A percentile compares a stretch with the other conserved stretches of the same genome.
These are phyloP conservation scores for Suillus clintonianus DNA, from an alignment of 768 basidiomycete species.

Conservation along the genomic window DNA sequence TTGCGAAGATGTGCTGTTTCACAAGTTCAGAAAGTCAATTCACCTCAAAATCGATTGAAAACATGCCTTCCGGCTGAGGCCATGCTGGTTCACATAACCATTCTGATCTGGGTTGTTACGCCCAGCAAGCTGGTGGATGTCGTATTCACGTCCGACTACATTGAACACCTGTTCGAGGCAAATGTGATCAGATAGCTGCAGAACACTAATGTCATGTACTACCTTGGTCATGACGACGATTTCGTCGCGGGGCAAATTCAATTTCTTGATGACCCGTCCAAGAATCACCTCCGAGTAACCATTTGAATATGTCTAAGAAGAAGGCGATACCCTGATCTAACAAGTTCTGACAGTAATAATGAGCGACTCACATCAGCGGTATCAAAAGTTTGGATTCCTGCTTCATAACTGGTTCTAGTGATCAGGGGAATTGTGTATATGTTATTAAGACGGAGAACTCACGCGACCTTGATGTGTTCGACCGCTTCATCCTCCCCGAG, in stretches of 20 bases:
- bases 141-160: conserved; percentile 28
- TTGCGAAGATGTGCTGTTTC: conserved; percentile 56
- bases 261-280: conserved; percentile 70
- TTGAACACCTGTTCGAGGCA: conserved; percentile 41
- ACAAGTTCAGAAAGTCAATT: conserved; percentile 10
- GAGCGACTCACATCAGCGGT: conserved; percentile 31
- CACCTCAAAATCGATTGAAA: background rate
- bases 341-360: background rate
- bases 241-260: conserved; percentile 68
- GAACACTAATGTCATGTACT: background rate
- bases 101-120: conserved; percentile 33
- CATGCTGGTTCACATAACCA: conserved; percentile 51
- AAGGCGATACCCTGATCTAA: background rate
- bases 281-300: conserved; percentile 66
- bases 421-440: background rate
- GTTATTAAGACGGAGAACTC: conserved; percentile 13
- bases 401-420: conserved; percentile 30
- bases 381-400: conserved; percentile 38
- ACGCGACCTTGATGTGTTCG: conserved; percentile 51
- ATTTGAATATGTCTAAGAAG: conserved; percentile 59
- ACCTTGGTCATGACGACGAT: conserved; percentile 82
- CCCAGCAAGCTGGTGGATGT: conserved; percentile 10
- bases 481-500: conserved; percentile 46
- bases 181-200: background rate
- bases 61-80: conserved; percentile 44